These are phyloP conservation scores for Orbilia brochopaga DNA, from an alignment of 2,329 filamentous ascomycete species.

Conservation along the genomic window DNA sequence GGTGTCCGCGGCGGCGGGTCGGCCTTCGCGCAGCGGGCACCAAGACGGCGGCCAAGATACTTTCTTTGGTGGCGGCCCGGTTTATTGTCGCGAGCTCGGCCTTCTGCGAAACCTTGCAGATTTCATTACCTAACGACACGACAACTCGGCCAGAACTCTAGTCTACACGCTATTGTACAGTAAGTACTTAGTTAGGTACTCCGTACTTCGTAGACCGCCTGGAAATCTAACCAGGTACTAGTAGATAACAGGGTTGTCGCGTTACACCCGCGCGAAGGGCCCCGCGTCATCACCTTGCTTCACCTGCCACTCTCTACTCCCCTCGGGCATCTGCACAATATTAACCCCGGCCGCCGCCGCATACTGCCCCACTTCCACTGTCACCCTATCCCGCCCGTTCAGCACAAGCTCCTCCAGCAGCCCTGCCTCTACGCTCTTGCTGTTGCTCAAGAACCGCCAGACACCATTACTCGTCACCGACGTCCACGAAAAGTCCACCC, in stretches of 20 bases:
- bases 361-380: conserved; percentile 21
- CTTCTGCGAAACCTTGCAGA: conserved; percentile 5
- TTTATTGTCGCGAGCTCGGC: background rate
- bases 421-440: conserved; percentile 20
- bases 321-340: conserved; percentile 30
- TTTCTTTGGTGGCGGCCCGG: background rate
- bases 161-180: no score
- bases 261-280: conserved; percentile 21
- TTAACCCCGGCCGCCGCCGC: conserved; percentile 15
- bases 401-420: conserved; percentile 29
- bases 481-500: conserved; percentile 28
- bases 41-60: background rate
- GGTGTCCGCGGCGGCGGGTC: background rate
- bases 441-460: conserved; percentile 28
- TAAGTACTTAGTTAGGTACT: no score
- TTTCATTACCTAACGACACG: background rate
- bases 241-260: background rate
- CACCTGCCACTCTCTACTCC: conserved; percentile 31
- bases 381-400: conserved; percentile 36
- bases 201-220: no score
- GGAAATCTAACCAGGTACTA: no score
- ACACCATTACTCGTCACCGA: conserved; percentile 26
- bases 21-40: background rate
- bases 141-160: background rate
- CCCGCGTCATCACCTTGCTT: conserved; percentile 19